These are phyloP conservation scores for Brachypodium distachyon DNA, from an alignment of 202 grass and related monocot species.

Conservation along the genomic window DNA sequence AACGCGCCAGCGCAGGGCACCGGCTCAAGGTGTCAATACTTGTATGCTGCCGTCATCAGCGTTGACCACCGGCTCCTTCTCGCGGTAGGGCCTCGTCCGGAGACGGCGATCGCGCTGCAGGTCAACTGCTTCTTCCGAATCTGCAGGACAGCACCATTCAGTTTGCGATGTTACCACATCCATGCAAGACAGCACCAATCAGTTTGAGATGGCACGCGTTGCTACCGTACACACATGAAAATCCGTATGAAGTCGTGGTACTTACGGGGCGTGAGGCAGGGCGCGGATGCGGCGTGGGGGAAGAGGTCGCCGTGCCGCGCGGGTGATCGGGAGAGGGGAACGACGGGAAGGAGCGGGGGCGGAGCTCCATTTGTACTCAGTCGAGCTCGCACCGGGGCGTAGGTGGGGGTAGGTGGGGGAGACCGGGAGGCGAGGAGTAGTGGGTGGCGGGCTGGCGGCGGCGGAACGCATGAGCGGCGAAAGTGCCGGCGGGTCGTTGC, in stretches of 20 bases:
- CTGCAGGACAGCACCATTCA: not conserved
- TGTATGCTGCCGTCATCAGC: conserved; percentile 9
- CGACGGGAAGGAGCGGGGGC: not conserved
- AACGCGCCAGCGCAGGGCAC: not conserved
- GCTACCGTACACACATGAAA: not conserved
- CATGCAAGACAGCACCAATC: not conserved
- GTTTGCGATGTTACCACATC: not conserved
- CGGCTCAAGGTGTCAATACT: conserved; percentile 4
- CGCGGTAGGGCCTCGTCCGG: not conserved
- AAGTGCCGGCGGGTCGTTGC: not conserved
- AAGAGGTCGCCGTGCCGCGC: not conserved
- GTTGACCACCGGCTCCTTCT: not conserved
- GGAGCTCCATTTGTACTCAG: conserved; percentile 20
- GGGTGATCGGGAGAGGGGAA: not conserved
- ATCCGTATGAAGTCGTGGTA: not conserved
- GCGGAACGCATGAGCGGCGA: not conserved
- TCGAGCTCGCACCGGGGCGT: not conserved
- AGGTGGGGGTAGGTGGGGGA: not conserved
- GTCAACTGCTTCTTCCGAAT: conserved; percentile 1
- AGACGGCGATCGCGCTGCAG: not conserved
- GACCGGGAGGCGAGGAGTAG: not conserved
- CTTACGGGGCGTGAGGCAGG: not conserved
- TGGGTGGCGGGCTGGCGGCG: not conserved
- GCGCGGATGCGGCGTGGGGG: not conserved
- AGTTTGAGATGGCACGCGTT: not conserved